phyloP scores from a whole-genome alignment of 768 basidiomycete genomes.

The Tulasnella calospora region DNA sequence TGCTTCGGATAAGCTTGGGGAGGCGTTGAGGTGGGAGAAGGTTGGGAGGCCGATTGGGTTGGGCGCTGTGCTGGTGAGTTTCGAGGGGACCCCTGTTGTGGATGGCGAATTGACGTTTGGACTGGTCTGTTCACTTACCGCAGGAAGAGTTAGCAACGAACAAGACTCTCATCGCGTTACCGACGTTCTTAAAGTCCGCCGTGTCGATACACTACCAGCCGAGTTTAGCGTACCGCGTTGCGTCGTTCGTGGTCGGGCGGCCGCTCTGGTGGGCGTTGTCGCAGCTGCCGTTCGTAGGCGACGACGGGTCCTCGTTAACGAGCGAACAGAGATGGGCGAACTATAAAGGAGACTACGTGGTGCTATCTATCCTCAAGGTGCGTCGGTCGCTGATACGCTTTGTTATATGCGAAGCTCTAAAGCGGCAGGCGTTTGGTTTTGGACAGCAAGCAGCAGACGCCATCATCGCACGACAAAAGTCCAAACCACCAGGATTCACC shows the following conservation, averaged over 20 bases:
- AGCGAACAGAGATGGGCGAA: slow-evolving; percentile 49
- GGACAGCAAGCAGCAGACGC: slow-evolving; percentile 52
- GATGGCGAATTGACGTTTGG: slow-evolving; percentile 32
- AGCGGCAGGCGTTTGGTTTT: not conserved
- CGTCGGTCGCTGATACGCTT: slow-evolving; percentile 5
- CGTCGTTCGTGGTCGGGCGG: slow-evolving; percentile 63
- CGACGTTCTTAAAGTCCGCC: slow-evolving; percentile 52
- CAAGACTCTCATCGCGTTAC: slow-evolving; percentile 45
- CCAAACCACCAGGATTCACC: slow-evolving; percentile 42
- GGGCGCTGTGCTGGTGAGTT: slow-evolving; percentile 67
- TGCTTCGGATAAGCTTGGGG: slow-evolving; percentile 52
- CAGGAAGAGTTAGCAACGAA: slow-evolving; percentile 61
- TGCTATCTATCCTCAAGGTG: slow-evolving; percentile 57
- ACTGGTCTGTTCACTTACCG: slow-evolving; percentile 38
- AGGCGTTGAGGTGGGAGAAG: slow-evolving; percentile 58
- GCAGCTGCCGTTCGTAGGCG: slow-evolving; percentile 63
- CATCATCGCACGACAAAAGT: slow-evolving; percentile 46
- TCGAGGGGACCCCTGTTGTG: not conserved
- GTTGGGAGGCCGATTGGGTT: slow-evolving; percentile 72
- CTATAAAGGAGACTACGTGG: slow-evolving; percentile 67
- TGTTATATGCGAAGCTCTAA: not conserved
- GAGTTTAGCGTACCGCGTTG: slow-evolving; percentile 64
- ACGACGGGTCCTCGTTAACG: slow-evolving; percentile 49
- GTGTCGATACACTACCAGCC: slow-evolving; percentile 64
- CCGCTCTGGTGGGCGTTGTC: slow-evolving; percentile 86